A percentile compares a stretch with the other conserved stretches of the same genome.
Conservation (phyloP, 805 yeast species). For the Nakazawaea ambrosiae region DNA sequence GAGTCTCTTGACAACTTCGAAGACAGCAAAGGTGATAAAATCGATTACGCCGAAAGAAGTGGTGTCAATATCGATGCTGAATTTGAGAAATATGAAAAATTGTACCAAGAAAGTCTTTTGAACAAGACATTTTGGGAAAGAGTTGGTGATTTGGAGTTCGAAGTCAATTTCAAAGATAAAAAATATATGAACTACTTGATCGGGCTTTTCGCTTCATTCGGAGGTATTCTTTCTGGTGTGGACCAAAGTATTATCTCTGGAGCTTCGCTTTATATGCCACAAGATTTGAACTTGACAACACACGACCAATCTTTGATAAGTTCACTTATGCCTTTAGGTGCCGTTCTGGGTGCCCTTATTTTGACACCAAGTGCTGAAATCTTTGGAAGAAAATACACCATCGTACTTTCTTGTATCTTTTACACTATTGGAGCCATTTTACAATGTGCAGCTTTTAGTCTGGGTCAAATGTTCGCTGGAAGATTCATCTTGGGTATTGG, state of each 20-base stretch:
- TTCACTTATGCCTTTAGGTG: constrained; percentile 64
- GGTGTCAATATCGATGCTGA: constrained; percentile 29
- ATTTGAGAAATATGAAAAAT: constrained; percentile 26
- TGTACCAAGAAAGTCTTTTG: constrained; percentile 24
- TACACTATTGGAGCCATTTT: constrained; percentile 56
- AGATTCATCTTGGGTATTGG: constrained; percentile 57
- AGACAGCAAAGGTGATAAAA: constrained; percentile 3
- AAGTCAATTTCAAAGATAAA: constrained; percentile 36
- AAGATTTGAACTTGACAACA: constrained; percentile 30
- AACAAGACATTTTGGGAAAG: constrained; percentile 31
- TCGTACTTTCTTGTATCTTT: constrained; percentile 49
- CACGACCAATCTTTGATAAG: constrained; percentile 46
- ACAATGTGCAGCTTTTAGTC: constrained; percentile 43
- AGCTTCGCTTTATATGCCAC: constrained; percentile 46
- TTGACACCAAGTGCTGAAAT: constrained; percentile 51
- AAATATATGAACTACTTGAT: constrained; percentile 39
- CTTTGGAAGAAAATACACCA: constrained; percentile 49
- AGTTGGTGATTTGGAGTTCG: constrained; percentile 27
- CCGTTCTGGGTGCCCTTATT: constrained; percentile 53
- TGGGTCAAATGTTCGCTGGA: constrained; percentile 49
- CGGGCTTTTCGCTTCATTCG: constrained; percentile 54
- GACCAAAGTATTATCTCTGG: constrained; percentile 66
- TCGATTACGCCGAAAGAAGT: constrained; percentile 2
- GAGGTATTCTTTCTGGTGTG: constrained; percentile 59
- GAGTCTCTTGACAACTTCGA: constrained; percentile 3